Evolutionary conservation across 228 moss, liverwort and hornwort genomes (phyloP), one percentile per base, ranked within the genome.

Genomic region (Sphagnum magellanicum): DNA sequence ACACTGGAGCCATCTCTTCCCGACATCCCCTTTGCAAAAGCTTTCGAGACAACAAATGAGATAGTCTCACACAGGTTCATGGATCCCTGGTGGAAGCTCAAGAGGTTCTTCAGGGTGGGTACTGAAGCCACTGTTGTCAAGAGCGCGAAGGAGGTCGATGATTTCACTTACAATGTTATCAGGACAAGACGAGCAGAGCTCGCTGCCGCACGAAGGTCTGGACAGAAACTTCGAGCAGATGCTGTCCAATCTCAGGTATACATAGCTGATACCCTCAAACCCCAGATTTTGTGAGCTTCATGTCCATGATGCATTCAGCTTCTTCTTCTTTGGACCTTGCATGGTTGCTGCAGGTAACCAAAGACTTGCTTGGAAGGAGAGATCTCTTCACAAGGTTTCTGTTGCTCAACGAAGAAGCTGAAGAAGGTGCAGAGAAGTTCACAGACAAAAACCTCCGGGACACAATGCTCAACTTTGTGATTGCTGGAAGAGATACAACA

Each of bases 131-230:
- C 12, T 12, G 17, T 67, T 10, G 16, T 13, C 5, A 10, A 52
- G 10, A 51, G 67, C 16, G 67, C 53, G 17, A 64, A 82, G n/a
- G 59, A 58, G 14, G 49, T 80, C 15, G 70, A 78, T n/a, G 50
- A 70, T 0, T 84, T 84, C 60, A 63, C 67, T 15, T 72, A 75
- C 48, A 67, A 75, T 5, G 66, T 84, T 10, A 77, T 84, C 15
- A n/a, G 12, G n/a, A 72, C 6, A 53, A 68, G 80, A 61, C 64
- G 63, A 68, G 61, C 50, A 11, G 77, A 84, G 47, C 46, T 77
- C 66, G 65, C 53, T 60, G 10, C 8, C 50, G 55, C 55, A 55
- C 55, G 12, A 55, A 55, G 12, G 1, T 8, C 9, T 55, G 55
- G 4, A n/a, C n/a, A n/a, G n/a, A n/a, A n/a, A n/a, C n/a, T n/a